Percentiles rank a stretch among this genome's conserved stretches.
Conservation (phyloP, 2,329 filamentous ascomycete species). For the Akanthomyces uredinophilus region DNA sequence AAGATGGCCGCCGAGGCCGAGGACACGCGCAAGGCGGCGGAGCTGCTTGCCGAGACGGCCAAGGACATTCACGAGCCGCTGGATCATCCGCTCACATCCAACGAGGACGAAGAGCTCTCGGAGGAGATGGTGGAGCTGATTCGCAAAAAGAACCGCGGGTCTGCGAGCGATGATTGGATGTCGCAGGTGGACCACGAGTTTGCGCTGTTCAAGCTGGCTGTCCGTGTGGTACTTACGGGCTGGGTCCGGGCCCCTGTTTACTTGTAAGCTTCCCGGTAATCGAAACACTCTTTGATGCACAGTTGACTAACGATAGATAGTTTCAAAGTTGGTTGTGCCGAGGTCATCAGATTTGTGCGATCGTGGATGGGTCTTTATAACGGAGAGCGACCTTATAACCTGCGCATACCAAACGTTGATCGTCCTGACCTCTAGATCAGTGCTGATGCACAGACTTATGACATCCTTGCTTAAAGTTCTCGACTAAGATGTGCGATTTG, state of each 20-base stretch:
- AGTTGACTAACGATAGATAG: background rate
- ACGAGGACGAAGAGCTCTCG: conserved; percentile 26
- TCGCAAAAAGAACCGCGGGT: background rate
- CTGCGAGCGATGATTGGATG: background rate
- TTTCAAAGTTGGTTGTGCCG: background rate
- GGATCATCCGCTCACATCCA: conserved; percentile 17
- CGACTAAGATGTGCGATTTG: background rate
- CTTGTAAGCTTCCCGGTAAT: background rate
- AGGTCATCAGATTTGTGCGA: background rate
- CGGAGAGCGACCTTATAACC: background rate
- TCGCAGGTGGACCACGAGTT: conserved; percentile 8
- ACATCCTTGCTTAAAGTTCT: too few species aligned
- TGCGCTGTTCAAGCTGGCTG: conserved; percentile 6
- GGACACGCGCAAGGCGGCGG: conserved; percentile 24
- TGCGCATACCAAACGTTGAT: conserved; percentile 7
- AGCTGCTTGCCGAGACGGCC: conserved; percentile 24
- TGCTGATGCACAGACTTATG: too few species aligned
- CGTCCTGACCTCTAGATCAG: conserved; percentile 7
- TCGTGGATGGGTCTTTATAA: conserved; percentile 12
- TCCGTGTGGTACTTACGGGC: conserved; percentile 3
- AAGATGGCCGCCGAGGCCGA: conserved; percentile 39
- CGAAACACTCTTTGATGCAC: background rate
- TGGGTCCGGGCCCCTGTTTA: conserved; percentile 6
- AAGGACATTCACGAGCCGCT: conserved; percentile 21
- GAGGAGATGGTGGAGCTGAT: conserved; percentile 14